A percentile compares a stretch with the other conserved stretches of the same genome.
Conservation (phyloP, 495 filamentous ascomycete genomes). For the Daldinia concentrica region DNA sequence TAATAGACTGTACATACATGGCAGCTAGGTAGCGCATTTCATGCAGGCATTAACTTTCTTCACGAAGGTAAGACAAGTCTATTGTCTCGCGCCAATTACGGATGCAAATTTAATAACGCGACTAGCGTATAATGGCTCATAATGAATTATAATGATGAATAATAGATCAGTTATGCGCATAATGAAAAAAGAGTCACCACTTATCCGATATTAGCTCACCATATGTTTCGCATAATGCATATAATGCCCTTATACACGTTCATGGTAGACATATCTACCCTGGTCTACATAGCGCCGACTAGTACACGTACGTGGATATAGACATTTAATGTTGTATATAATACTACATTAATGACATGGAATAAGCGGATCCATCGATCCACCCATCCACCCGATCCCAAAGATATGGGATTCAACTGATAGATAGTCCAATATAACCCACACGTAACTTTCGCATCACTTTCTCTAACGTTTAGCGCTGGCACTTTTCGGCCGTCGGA, state of each 20-base stretch:
- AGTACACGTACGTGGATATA: no score
- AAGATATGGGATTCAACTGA: slow-evolving; percentile 26
- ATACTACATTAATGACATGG: slow-evolving; percentile 17
- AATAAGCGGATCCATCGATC: slow-evolving; percentile 4
- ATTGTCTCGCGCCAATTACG: not conserved
- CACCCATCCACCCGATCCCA: slow-evolving; percentile 15
- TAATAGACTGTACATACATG: no score
- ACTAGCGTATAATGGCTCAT: slow-evolving; percentile 2
- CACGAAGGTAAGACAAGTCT: no score
- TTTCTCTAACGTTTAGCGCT: slow-evolving; percentile 24
- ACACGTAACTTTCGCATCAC: slow-evolving; percentile 30
- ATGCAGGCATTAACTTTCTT: no score
- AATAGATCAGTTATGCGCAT: not conserved
- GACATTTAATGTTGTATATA: not conserved
- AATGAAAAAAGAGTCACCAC: not conserved
- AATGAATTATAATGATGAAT: not conserved
- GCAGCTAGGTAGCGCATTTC: no score
- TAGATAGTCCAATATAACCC: slow-evolving; percentile 9
- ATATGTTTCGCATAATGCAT: not conserved
- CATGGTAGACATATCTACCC: no score
- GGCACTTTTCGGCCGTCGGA: slow-evolving; percentile 8
- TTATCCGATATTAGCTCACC: not conserved
- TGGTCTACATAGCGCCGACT: no score
- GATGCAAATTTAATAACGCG: not conserved
- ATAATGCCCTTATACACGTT: no score